phyloP scores from a whole-genome alignment of 371 early-diverging fungal species.

The Mucor velutinosus region DNA sequence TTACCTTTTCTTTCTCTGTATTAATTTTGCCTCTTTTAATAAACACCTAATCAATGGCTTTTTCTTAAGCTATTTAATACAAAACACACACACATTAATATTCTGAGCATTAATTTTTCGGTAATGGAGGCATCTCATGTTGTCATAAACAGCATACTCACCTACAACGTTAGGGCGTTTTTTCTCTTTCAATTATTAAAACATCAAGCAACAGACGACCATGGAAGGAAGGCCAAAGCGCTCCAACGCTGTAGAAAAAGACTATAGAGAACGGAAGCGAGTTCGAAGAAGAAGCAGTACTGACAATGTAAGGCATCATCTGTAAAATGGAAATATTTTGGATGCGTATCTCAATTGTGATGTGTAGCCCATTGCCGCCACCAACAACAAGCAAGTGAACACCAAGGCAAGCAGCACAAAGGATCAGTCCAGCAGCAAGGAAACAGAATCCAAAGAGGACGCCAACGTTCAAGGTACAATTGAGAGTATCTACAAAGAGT shows the following conservation, averaged over 20 bases:
- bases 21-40: not conserved
- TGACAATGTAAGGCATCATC: slow-evolving; percentile 13
- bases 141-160: too few species aligned
- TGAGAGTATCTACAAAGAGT: slow-evolving; percentile 29
- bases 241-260: slow-evolving; percentile 24
- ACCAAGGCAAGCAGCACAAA: not conserved
- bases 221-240: slow-evolving; percentile 34
- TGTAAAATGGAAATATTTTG: not conserved
- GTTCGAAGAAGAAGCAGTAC: slow-evolving; percentile 19
- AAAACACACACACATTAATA: not conserved
- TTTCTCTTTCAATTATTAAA: not conserved
- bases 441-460: not conserved
- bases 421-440: not conserved
- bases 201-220: not conserved
- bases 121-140: too few species aligned
- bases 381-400: not conserved
- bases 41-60: too few species aligned
- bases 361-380: not conserved
- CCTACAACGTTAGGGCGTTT: not conserved
- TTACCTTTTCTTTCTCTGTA: not conserved
- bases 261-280: slow-evolving; percentile 39
- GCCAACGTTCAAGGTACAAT: slow-evolving; percentile 6
- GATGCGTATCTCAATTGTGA: not conserved
- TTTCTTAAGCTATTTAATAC: too few species aligned
- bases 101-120: not conserved